These are phyloP conservation scores for Boeremia exigua DNA, from an alignment of 2,329 filamentous ascomycete species.

Conservation along the genomic window DNA sequence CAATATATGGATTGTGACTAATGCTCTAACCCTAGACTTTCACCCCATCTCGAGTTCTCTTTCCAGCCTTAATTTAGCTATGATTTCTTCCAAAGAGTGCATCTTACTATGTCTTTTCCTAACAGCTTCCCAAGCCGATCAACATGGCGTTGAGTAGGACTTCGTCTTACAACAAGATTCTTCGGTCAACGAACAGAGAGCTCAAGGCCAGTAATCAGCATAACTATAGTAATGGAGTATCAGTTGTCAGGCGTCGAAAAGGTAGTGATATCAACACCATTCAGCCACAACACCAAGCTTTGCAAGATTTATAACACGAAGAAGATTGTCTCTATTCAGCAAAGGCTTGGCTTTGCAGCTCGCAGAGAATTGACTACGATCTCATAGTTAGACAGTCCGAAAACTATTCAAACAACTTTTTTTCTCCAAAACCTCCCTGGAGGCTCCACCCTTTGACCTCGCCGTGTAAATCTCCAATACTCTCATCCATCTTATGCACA, in stretches of 20 bases:
- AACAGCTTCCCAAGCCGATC: background rate
- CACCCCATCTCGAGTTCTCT: too few relatives aligned
- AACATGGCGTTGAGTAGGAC: slow-evolving; percentile 12
- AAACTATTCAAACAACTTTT: background rate
- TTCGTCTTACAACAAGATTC: slow-evolving; percentile 14
- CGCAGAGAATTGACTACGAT: background rate
- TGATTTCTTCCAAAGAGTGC: too few relatives aligned
- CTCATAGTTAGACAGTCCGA: background rate
- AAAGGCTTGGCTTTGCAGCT: background rate
- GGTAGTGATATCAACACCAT: too few relatives aligned
- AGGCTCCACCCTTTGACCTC: background rate
- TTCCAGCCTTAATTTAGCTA: background rate
- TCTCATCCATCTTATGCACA: slow-evolving; percentile 17
- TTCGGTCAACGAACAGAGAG: too few relatives aligned
- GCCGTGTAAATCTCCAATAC: background rate
- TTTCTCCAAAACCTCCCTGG: background rate
- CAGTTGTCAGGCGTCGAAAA: too few relatives aligned
- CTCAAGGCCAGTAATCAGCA: too few relatives aligned
- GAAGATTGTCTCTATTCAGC: too few relatives aligned
- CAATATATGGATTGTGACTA: too few relatives aligned
- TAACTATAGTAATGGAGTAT: too few relatives aligned
- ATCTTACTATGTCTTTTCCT: background rate
- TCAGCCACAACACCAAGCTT: too few relatives aligned
- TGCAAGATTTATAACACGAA: too few relatives aligned
- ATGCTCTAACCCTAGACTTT: too few relatives aligned